Percentiles rank a stretch among this genome's conserved stretches.
phyloP scores from a whole-genome alignment of 2,329 filamentous ascomycete genomes.

The Microsporum audouinii region DNA sequence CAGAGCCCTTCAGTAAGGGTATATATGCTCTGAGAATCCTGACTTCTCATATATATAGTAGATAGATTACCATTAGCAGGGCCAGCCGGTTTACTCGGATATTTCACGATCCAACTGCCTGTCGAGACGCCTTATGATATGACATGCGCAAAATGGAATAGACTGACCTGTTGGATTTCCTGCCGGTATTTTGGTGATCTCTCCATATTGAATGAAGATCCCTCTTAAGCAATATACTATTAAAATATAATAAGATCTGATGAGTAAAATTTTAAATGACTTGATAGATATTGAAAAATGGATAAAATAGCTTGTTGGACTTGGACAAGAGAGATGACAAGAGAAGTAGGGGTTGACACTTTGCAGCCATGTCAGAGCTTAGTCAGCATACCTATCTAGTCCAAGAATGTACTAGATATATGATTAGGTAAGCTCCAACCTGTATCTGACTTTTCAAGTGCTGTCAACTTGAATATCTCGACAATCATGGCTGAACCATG shows the following conservation, averaged over 20 bases:
- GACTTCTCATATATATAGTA: not conserved
- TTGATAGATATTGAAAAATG: not conserved
- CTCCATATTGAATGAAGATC: slow-evolving; percentile 50
- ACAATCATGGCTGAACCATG: too few species aligned
- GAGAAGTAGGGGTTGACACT: too few species aligned
- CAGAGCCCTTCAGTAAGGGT: not conserved
- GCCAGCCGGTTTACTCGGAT: not conserved
- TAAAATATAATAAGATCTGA: not conserved
- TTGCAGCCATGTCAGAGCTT: not conserved
- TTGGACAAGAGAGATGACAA: too few species aligned
- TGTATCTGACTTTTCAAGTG: too few species aligned
- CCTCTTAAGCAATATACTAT: not conserved
- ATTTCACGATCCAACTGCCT: not conserved
- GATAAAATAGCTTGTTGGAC: not conserved
- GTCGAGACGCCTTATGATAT: not conserved
- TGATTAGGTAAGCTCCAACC: too few species aligned
- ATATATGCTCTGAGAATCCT: not conserved
- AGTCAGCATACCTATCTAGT: not conserved
- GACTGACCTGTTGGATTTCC: slow-evolving; percentile 88
- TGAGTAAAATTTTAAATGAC: not conserved
- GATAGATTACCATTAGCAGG: not conserved
- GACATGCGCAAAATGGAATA: not conserved
- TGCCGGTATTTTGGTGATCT: slow-evolving; percentile 79
- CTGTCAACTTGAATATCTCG: too few species aligned
- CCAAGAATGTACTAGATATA: too few species aligned